Base-by-base conservation (phyloP, 1,139 yeast genomes). In the Trichomonascaceae sp. region DNA sequence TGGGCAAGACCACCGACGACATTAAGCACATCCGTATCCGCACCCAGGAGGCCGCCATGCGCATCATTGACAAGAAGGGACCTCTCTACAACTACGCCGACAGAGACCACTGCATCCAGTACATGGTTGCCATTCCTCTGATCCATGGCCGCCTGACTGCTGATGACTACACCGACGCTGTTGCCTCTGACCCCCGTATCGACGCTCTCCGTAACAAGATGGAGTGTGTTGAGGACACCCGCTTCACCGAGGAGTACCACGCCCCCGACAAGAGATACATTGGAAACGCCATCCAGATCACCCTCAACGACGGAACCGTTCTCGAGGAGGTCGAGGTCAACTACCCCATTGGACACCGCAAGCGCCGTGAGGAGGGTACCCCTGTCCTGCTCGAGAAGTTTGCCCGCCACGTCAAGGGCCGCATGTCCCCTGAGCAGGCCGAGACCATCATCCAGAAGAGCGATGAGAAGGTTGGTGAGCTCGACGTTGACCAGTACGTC, bases 41-140 rank as follows among this genome's bases (percentile, higher is more conserved):
- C 43, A 71, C 77, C 33, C 76, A 71, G 51, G 74, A 70, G 41
- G 76, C 76, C 16, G 76, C 74, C 6, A 59, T 69, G 58, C 59
- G 74, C 42, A 71, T 71, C 47, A 71, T 71, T 40, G 74, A 71
- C 52, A 71, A 71, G 54, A 56, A 56, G 41, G 77, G 76, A 4
- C 75, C 76, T 16, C 54, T 71, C 35, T 62, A 71, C 57, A 71
- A 71, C 56, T 71, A 71, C 44, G 76, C 77, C 23, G 77, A 71
- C 52, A 62, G 76, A 42, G 76, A 71, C 46, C 77, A 71, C 51
- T 71, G 76, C 51, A 67, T 71, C 40, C 77, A 71, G 48, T 71
- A 71, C 54, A 71, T 71, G 76, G 64, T 65, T 31, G 76, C 76
- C 16, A 50, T 71, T 29, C 75, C 76, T 26, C 52, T 71, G 42